phyloP scores from a whole-genome alignment of 2,329 filamentous ascomycete genomes.

The Scedosporium apiospermum region DNA sequence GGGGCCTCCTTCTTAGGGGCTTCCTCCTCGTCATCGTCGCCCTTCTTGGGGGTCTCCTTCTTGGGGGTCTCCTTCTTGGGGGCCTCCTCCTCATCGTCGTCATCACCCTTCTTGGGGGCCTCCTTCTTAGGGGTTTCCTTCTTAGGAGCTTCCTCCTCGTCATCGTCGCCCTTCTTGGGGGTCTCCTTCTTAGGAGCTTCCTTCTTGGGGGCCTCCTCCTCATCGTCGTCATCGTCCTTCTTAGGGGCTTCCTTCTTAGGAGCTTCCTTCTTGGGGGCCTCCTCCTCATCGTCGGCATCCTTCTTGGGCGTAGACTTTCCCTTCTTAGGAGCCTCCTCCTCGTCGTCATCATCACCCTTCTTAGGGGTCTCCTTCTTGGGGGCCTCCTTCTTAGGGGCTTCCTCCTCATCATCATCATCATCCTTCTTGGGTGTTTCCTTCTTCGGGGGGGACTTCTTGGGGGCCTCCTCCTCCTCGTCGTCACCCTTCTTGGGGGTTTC shows the following conservation, averaged over 20 bases:
- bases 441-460: background rate
- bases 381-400: background rate
- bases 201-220: background rate
- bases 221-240: background rate
- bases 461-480: background rate
- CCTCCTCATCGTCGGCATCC: background rate
- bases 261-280: background rate
- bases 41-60: background rate
- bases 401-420: background rate
- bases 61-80: too few species aligned
- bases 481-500: background rate
- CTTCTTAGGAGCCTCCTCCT: background rate
- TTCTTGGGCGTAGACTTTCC: background rate
- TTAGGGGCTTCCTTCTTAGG: background rate
- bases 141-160: too few species aligned
- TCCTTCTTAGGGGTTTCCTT: background rate
- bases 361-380: background rate
- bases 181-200: background rate
- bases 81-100: background rate
- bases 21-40: background rate
- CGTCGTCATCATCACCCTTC: background rate
- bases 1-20: background rate
- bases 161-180: background rate
- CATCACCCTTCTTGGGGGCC: background rate
- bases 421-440: too few species aligned